phyloP scores from a whole-genome alignment of 768 basidiomycete genomes.

The Xerocomellus amylosporus region DNA sequence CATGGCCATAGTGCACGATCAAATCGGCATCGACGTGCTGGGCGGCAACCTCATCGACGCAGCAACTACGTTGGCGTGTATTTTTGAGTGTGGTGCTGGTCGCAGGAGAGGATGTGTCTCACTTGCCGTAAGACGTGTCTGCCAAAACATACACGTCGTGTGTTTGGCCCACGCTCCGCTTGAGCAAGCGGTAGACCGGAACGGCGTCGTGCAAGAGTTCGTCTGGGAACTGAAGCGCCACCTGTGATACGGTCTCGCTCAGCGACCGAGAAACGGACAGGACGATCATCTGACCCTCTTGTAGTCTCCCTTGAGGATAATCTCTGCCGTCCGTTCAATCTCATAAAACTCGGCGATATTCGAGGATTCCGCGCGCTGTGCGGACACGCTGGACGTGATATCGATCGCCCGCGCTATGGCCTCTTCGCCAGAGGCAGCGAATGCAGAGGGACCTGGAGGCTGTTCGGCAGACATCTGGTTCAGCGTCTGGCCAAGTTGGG shows the following conservation, averaged over 20 bases:
- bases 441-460: constrained; percentile 32
- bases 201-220: constrained; percentile 87
- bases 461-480: constrained; percentile 15
- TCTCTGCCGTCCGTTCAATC: constrained; percentile 59
- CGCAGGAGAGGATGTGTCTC: constrained; percentile 12
- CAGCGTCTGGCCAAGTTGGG: background rate
- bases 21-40: constrained; percentile 91
- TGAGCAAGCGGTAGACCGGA: constrained; percentile 71
- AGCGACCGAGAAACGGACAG: background rate
- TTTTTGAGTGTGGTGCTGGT: background rate
- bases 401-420: constrained; percentile 57
- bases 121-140: constrained; percentile 98
- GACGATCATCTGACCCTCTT: constrained; percentile 58
- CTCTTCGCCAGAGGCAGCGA: constrained; percentile 61
- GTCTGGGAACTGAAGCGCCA: constrained; percentile 95
- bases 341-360: constrained; percentile 72
- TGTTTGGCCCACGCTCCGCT: constrained; percentile 39
- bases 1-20: constrained; percentile 94
- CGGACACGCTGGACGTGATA: constrained; percentile 40
- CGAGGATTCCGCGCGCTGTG: constrained; percentile 24
- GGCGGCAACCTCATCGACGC: constrained; percentile 94
- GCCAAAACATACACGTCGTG: constrained; percentile 87
- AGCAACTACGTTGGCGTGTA: constrained; percentile 54
- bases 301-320: constrained; percentile 61
- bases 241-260: constrained; percentile 37